Evolutionary conservation across 139 green algal genomes (phyloP).

Genomic region (Picochlorum sp.): DNA sequence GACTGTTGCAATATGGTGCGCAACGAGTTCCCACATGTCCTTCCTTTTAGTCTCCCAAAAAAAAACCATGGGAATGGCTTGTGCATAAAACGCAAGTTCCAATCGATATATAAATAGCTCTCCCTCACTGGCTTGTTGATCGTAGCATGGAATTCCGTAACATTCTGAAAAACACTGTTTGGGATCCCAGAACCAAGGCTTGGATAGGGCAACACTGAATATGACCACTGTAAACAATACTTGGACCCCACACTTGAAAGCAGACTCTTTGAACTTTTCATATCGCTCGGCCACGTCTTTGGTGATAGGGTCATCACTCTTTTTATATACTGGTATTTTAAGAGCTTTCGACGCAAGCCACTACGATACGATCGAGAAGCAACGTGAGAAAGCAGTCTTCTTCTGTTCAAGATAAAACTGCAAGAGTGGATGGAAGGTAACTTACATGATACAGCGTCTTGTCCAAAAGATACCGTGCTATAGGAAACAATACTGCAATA

Average conservation of each 20-base stretch:
- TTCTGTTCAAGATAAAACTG: no score
- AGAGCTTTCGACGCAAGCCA: background rate
- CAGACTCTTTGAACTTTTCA: constrained; percentile 22
- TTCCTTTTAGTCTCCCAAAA: constrained; percentile 63
- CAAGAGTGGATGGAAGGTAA: background rate
- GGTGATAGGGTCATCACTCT: constrained; percentile 1
- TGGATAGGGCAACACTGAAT: constrained; percentile 5
- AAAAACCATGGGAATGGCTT: constrained; percentile 38
- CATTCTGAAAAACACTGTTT: constrained; percentile 48
- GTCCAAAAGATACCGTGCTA: constrained; percentile 19
- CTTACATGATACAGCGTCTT: constrained; percentile 13
- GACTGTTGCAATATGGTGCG: constrained; percentile 72
- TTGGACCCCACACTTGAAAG: constrained; percentile 23
- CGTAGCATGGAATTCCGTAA: constrained; percentile 41
- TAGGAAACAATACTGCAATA: constrained; percentile 15
- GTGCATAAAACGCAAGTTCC: constrained; percentile 68
- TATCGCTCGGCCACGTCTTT: background rate
- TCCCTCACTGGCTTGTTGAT: constrained; percentile 17
- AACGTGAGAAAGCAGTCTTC: no score
- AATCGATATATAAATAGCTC: constrained; percentile 66
- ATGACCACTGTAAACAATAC: constrained; percentile 15
- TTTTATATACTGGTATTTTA: constrained; percentile 9
- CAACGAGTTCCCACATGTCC: constrained; percentile 65
- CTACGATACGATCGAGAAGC: no score
- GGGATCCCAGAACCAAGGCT: constrained; percentile 35